phyloP scores from a whole-genome alignment of 495 filamentous ascomycete genomes.

The Aspergillus hancockii region DNA sequence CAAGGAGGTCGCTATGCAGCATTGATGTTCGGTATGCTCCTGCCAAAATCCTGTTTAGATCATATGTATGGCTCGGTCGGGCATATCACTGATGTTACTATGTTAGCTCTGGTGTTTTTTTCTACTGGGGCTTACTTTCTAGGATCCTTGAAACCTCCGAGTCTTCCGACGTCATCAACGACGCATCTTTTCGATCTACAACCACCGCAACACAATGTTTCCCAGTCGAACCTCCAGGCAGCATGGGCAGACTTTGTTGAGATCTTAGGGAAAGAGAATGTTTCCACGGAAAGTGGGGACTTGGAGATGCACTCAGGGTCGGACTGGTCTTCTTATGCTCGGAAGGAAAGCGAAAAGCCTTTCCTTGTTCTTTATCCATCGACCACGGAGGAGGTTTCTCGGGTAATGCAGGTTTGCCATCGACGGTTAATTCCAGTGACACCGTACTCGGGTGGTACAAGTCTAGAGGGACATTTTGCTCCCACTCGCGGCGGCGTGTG shows the following conservation, averaged over 20 bases:
- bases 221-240: slow-evolving; percentile 78
- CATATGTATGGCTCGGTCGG: neutral
- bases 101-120: slow-evolving; percentile 58
- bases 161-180: slow-evolving; percentile 71
- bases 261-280: slow-evolving; percentile 81
- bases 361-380: slow-evolving; percentile 54
- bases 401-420: slow-evolving; percentile 66
- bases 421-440: slow-evolving; percentile 61
- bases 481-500: slow-evolving; percentile 63
- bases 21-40: slow-evolving; percentile 61
- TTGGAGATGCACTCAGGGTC: slow-evolving; percentile 74
- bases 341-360: slow-evolving; percentile 45
- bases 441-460: slow-evolving; percentile 64
- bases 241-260: slow-evolving; percentile 89
- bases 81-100: slow-evolving; percentile 6
- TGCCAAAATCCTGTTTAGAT: neutral
- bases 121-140: slow-evolving; percentile 68
- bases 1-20: slow-evolving; percentile 57
- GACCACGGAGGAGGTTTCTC: slow-evolving; percentile 56
- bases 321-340: slow-evolving; percentile 83
- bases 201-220: slow-evolving; percentile 68
- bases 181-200: slow-evolving; percentile 60
- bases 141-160: slow-evolving; percentile 60
- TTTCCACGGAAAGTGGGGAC: slow-evolving; percentile 71
- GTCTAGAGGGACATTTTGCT: slow-evolving; percentile 63